A percentile compares a stretch with the other conserved stretches of the same genome.
phyloP scores from a whole-genome alignment of 176 grass and related monocot genomes.

The Alopecurus myosuroides region DNA sequence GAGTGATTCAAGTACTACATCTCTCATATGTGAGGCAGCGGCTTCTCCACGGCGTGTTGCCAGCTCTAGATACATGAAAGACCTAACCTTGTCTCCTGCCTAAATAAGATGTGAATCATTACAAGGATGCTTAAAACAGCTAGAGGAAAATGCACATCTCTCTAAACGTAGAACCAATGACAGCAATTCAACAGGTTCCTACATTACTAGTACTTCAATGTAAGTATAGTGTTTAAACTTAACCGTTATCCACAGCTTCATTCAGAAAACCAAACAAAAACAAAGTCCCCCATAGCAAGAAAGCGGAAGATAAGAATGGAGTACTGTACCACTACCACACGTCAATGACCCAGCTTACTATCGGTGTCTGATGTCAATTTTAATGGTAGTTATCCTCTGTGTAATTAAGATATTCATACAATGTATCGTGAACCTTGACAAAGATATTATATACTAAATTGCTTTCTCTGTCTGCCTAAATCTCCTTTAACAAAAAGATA shows the following conservation, averaged over 20 bases:
- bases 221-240: too few relatives aligned
- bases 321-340: not conserved
- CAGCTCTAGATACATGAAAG: slow-evolving; percentile 59
- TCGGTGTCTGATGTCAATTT: not conserved
- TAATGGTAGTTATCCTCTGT: not conserved
- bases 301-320: not conserved
- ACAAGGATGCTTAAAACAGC: not conserved
- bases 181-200: not conserved
- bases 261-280: not conserved
- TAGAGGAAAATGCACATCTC: not conserved
- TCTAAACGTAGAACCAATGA: not conserved
- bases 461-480: not conserved
- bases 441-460: slow-evolving; percentile 2
- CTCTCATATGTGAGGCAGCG: slow-evolving; percentile 52
- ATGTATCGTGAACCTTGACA: not conserved
- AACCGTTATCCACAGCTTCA: not conserved
- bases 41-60: slow-evolving; percentile 56
- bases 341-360: not conserved
- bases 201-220: not conserved
- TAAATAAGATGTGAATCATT: slow-evolving; percentile 21
- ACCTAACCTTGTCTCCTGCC: slow-evolving; percentile 51
- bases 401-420: not conserved
- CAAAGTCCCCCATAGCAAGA: not conserved
- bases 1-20: slow-evolving; percentile 44
- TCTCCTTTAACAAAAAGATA: not conserved